Evolutionary conservation across 1,139 yeast species (phyloP).

Genomic region (Geotrichum carabidarum): DNA sequence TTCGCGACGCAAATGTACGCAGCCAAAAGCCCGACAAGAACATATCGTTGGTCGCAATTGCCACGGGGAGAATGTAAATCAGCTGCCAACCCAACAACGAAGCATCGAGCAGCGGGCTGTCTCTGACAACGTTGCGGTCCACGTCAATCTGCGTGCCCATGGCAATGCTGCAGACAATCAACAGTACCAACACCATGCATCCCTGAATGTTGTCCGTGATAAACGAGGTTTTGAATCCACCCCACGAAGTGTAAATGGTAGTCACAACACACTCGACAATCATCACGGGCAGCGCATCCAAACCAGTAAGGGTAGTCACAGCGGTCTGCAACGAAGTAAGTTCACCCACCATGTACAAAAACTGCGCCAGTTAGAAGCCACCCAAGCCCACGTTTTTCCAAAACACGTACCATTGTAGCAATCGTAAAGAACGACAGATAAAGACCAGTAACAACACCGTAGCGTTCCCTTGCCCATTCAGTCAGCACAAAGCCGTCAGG

Average conservation of each 20-base stretch:
- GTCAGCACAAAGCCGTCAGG: slow-evolving; percentile 90
- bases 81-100: slow-evolving; percentile 85
- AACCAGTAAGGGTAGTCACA: slow-evolving; percentile 69
- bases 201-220: slow-evolving; percentile 87
- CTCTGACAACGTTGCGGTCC: slow-evolving; percentile 56
- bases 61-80: slow-evolving; percentile 74
- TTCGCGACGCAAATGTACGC: slow-evolving; percentile 81
- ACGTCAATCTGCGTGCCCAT: slow-evolving; percentile 74
- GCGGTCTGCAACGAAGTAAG: slow-evolving; percentile 74
- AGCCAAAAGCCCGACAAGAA: slow-evolving; percentile 93
- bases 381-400: background rate
- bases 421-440: slow-evolving; percentile 78
- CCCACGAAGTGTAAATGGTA: slow-evolving; percentile 77
- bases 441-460: slow-evolving; percentile 65
- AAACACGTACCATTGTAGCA: slow-evolving; percentile 51
- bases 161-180: slow-evolving; percentile 70
- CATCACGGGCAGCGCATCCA: slow-evolving; percentile 74
- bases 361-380: slow-evolving; percentile 53
- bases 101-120: slow-evolving; percentile 59
- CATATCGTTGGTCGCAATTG: slow-evolving; percentile 84
- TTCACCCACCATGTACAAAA: slow-evolving; percentile 83
- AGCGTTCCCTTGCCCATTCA: slow-evolving; percentile 89
- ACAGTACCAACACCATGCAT: slow-evolving; percentile 57
- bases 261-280: slow-evolving; percentile 86
- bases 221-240: slow-evolving; percentile 87